Base-by-base conservation (phyloP, 2,329 filamentous ascomycete species). In the Aspergillus piperis region DNA sequence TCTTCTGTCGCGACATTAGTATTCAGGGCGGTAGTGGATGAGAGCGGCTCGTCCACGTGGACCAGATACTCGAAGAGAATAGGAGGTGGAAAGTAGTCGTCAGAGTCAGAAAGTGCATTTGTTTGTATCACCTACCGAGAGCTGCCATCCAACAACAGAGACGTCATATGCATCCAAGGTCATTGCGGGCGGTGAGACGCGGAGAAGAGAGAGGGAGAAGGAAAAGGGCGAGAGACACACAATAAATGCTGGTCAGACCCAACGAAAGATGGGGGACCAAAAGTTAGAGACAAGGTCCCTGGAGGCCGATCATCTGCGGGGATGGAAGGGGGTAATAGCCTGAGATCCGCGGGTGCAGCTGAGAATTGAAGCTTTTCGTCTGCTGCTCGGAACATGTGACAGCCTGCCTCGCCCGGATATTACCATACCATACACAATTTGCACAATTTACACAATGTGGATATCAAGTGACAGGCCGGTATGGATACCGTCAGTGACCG, bases 91-190 rank as follows among this genome's bases (percentile, higher is more conserved):
- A 4, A 10, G 13, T 3, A 10, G 13, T 3, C 15, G 53, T 25
- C 21, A 41, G 42, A 32, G n/a, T 6, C 15, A 17, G 39, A 30
- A 25, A 44, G 21, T 27, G 53, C 17, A 15, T 55, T 50, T 51
- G 49, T 38, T 36, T 58, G 36, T 54, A 50, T 50, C 59, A 67
- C 70, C 63, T 78, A 80, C 79, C 80, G 75, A 82, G 73, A 71
- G 80, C 80, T 78, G 80, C 80, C 80, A 82, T 82, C 71, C 78
- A 82, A 77, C 78, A 82, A 77, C 65, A 70, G 68, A 67, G 69
- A 71, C 69, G 67, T 74, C 72, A 73, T 74, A 67, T 64, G 64
- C 64, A 66, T 66, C 64, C 67, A 69, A 52, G 68, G 63, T 69
- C 71, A 74, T 72, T 68, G 71, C 70, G 71, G 66, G 68, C 62